Evolutionary conservation across 2,329 filamentous ascomycete species (phyloP), one percentile per base, ranked within the genome.

Genomic region (Monilinia polystroma): DNA sequence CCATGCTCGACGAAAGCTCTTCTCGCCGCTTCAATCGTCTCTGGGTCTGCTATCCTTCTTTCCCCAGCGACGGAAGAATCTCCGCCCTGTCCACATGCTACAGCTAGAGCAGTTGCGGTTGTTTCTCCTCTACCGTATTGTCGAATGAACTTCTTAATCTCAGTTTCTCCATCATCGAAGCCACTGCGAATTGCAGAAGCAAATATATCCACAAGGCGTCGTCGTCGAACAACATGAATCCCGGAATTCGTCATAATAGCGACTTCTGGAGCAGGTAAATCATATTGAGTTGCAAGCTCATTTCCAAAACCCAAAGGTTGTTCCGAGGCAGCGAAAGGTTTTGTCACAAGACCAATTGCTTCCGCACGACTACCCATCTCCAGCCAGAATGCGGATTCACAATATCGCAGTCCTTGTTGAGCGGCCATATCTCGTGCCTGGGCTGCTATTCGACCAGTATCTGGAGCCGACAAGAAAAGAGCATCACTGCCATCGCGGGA

Each of bases 201-300:
- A 77, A 99, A 96, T 11, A 96, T 90, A 75, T 99, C 95, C 0
- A 98, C 93, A 6, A 98, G 83, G 65, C 95, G 85, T 74, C 92
- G 85, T 60, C 95, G 84, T 65, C 92, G 89, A 64, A 98, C 86
- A 10, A 96, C 85, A 73, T 97, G 92, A 64, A 99, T 87, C 3
- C 95, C 95, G 18, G 87, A 92, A 73, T 95, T 96, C 43, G 95
- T 98, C 64, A 99, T 83, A 57, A 99, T 87, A 1, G 94, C 95
- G 70, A 98, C 88, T 75, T 99, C 94, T 62, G 90, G 87, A 0
- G 90, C 85, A 0, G 88, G 82, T 68, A 91, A 84, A 74, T 99
- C 95, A 73, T 95, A 99, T 73, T 99, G 96, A n/a, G 96, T 90
- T 1, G 95, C 92, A 66, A 98, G 82, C 79, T 99, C 95, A 73